Percentiles rank a stretch among this genome's conserved stretches.
phyloP scores from a whole-genome alignment of 164 flowering plant species.

The Chimonanthus praecox region DNA sequence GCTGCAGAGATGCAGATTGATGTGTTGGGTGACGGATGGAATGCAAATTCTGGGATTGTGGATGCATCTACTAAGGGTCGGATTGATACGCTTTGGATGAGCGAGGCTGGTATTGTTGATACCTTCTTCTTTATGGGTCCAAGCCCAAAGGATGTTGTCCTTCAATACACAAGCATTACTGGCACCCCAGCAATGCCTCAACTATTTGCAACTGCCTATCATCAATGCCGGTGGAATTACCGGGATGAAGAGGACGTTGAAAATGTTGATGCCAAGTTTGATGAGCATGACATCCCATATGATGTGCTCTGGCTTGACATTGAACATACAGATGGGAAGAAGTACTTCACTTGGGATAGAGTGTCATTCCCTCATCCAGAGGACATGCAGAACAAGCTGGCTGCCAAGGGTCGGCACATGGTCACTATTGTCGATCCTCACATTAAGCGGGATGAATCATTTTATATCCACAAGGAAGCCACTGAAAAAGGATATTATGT shows the following conservation, averaged over 20 bases:
- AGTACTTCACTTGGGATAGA: constrained; percentile 92
- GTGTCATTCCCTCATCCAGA: constrained; percentile 74
- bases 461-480: constrained; percentile 79
- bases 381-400: constrained; percentile 86
- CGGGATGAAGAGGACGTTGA: constrained; percentile 96
- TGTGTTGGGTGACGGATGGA: constrained; percentile 79
- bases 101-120: constrained; percentile 94
- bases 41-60: constrained; percentile 47
- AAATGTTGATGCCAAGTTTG: constrained; percentile 81
- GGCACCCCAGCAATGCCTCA: constrained; percentile 87
- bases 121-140: constrained; percentile 94
- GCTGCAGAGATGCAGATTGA: constrained; percentile 99
- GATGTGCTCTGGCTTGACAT: constrained; percentile 99
- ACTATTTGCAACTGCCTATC: constrained; percentile 76
- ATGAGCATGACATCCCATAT: constrained; percentile 91
- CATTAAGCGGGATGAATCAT: constrained; percentile 86
- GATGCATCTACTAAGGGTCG: constrained; percentile 48
- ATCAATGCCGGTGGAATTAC: constrained; percentile 98
- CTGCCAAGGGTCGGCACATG: constrained; percentile 89
- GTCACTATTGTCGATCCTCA: constrained; percentile 99
- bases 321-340: constrained; percentile 95
- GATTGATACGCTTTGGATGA: constrained; percentile 96
- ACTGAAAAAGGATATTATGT: constrained; percentile 75
- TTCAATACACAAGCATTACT: constrained; percentile 73
- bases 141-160: constrained; percentile 81